Percentiles rank a stretch among this genome's conserved stretches.
phyloP scores from a whole-genome alignment of 140 eudicot species.

The Stevia rebaudiana region DNA sequence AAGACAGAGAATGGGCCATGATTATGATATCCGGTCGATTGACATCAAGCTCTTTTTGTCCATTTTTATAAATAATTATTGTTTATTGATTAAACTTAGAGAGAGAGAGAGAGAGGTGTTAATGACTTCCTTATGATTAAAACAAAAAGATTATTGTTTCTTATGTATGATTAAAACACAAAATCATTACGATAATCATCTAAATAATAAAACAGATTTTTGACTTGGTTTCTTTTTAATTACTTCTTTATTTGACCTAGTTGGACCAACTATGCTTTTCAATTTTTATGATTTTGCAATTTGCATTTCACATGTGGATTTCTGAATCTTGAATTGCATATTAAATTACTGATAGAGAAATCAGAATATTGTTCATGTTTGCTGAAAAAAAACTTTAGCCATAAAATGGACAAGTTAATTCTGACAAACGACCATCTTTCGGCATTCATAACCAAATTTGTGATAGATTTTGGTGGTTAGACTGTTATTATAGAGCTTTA shows the following conservation, averaged over 20 bases:
- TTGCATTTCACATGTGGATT: background rate
- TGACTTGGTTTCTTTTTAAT: background rate
- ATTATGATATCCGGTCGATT: conserved; percentile 4
- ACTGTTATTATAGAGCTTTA: background rate
- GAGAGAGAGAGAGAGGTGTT: no score
- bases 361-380: background rate
- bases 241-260: background rate
- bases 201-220: background rate
- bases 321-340: background rate
- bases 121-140: no score
- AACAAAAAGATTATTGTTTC: no score
- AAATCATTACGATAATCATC: background rate
- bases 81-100: background rate
- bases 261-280: background rate
- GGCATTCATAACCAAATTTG: background rate
- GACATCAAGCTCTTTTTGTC: background rate
- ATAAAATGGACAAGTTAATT: conserved; percentile 1
- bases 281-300: conserved; percentile 3
- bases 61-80: background rate
- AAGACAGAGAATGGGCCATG: conserved; percentile 35
- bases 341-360: background rate
- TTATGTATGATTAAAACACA: no score
- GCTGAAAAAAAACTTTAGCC: background rate
- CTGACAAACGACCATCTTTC: background rate
- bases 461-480: conserved; percentile 13